Base-by-base conservation (phyloP, 768 basidiomycete genomes). In the Phaffia australis region DNA sequence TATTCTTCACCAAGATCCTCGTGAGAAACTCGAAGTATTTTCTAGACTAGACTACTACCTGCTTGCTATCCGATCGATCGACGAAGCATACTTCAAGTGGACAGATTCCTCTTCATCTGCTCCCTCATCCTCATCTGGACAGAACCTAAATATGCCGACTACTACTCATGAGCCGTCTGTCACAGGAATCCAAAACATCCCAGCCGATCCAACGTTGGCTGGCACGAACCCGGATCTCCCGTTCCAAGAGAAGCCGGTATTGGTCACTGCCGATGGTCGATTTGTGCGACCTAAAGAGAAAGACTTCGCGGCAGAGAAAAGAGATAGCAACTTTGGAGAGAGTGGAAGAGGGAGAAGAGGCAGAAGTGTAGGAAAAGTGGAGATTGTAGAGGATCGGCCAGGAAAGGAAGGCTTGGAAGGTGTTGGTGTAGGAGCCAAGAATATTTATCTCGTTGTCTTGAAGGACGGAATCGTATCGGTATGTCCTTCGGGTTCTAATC, bases 1-100 rank as follows among this genome's bases (percentile, higher is more conserved):
- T 76, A 89, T 94, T 55, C 77, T 97, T 9, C 88, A 89, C 68
- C 86, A 88, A 76, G 92, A 97, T 68, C 86, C 89, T 19, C 82
- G 90, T 49, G 93, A 95, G 76, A 97, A 97, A 76, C 77, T 94
- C 21, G 92, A 95, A 73, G 78, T 85, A 23, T 94, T 93, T 73
- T 83, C 87, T 0, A 84, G 82, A 70, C 81, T 97, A 18, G 93
- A 91, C 1, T 97, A 97, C 76, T 90, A 93, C 74, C 90, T 97
- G 72, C 79, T 94, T 64, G 87, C 87, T 23, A 89, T 93, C 71
- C 83, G 88, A 56, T 86, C 90, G 0, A 82, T 92, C 60, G 88
- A 91, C 50, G 79, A 80, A 65, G 72, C 74, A 21, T 79, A 79
- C 72, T 79, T 79, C 73, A 74, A 74, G 52, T 79, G 78, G 66